Conservation (phyloP, 2,329 filamentous ascomycete genomes). For the Colletotrichum theobromicola region DNA sequence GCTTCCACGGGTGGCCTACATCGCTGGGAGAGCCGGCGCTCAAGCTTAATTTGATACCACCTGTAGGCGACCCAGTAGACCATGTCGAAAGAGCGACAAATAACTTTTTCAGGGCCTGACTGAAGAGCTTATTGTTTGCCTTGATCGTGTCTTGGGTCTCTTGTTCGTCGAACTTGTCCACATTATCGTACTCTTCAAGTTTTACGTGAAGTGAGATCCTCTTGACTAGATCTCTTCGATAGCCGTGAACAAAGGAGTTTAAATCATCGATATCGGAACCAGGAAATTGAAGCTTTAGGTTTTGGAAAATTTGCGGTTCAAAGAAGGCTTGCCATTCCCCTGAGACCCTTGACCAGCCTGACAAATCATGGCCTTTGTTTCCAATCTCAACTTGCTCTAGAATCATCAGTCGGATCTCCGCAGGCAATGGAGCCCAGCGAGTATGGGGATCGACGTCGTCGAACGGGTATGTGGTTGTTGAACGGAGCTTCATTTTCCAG, state of each 20-base stretch:
- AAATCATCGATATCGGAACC: not conserved
- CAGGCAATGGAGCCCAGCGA: not conserved
- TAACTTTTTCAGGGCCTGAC: not conserved
- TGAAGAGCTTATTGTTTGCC: not conserved
- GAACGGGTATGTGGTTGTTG: not conserved
- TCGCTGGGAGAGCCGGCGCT: not conserved
- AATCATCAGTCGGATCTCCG: not conserved
- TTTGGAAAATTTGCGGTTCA: not conserved
- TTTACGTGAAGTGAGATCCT: not conserved
- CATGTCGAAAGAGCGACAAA: not conserved
- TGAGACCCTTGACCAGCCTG: not conserved
- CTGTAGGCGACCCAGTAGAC: not conserved
- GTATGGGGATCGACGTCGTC: not conserved
- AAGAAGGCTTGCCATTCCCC: slow-evolving; percentile 2
- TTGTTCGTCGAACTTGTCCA: not conserved
- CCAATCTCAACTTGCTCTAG: not conserved
- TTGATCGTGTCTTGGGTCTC: not conserved
- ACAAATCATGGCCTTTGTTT: not conserved
- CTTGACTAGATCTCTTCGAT: not conserved
- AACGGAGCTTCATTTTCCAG: not conserved
- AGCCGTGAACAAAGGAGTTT: not conserved
- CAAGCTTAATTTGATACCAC: not conserved
- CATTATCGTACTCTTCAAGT: not conserved
- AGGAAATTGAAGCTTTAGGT: not conserved
- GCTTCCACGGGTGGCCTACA: not conserved